These are phyloP conservation scores for Nicotiana noctiflora DNA, from an alignment of 257 asterid species.

Conservation along the genomic window DNA sequence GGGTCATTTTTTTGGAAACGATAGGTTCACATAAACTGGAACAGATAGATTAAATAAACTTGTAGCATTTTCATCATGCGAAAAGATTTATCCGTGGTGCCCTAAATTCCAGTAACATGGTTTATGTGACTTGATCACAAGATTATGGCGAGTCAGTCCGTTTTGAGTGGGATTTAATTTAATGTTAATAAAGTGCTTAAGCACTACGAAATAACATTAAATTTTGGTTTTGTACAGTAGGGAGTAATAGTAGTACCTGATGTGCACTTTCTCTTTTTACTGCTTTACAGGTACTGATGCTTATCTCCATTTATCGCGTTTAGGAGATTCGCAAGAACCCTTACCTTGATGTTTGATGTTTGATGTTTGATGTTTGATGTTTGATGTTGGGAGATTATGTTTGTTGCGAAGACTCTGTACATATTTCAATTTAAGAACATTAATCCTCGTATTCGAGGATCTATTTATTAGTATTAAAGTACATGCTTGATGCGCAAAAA, in stretches of 20 bases:
- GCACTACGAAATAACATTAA: neutral
- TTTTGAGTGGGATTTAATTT: neutral
- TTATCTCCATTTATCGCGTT: conserved; percentile 43
- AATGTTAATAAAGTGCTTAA: neutral
- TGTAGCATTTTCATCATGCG: too few species aligned
- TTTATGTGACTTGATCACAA: too few species aligned
- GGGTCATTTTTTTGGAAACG: too few species aligned
- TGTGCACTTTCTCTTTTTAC: neutral
- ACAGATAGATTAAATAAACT: too few species aligned
- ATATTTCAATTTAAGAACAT: conserved; percentile 4
- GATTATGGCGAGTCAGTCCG: neutral
- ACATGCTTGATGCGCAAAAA: too few species aligned
- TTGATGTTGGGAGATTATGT: neutral
- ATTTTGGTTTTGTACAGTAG: neutral
- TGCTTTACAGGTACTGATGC: conserved; percentile 42
- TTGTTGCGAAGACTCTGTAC: neutral
- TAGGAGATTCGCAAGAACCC: conserved; percentile 53
- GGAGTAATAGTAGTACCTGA: neutral
- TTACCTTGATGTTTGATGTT: conserved; percentile 39
- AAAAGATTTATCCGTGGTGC: too few species aligned
- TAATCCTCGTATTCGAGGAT: neutral
- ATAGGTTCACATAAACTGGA: too few species aligned
- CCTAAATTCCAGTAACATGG: too few species aligned
- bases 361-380: too few species aligned
- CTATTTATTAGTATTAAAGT: neutral